Conservation (phyloP, 371 early-diverging fungal genomes). For the Dentiscutata heterogama region DNA sequence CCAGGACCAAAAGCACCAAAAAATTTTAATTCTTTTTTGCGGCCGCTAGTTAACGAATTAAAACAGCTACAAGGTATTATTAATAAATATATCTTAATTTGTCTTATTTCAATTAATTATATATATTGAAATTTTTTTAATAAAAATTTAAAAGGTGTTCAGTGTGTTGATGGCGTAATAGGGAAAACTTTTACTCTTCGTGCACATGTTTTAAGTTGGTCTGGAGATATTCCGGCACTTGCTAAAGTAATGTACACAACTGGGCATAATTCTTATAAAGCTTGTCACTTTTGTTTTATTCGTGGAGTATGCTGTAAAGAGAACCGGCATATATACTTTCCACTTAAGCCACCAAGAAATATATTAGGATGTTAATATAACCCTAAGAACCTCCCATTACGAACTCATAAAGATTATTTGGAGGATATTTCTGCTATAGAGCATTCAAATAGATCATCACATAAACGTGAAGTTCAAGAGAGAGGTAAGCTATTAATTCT, state of each 20-base stretch:
- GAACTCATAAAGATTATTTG: background rate
- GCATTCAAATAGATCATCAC: background rate
- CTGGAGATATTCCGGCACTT: background rate
- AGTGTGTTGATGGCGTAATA: background rate
- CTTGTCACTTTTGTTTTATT: background rate
- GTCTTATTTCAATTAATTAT: no score
- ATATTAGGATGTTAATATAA: background rate
- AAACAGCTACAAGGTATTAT: background rate
- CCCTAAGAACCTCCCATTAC: background rate
- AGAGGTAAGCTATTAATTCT: background rate
- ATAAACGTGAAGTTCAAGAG: background rate
- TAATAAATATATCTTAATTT: no score
- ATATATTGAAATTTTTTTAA: no score
- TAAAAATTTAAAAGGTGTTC: background rate
- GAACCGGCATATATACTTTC: background rate
- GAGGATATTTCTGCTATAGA: background rate
- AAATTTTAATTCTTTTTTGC: background rate
- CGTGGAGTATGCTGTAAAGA: background rate
- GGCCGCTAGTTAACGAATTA: background rate
- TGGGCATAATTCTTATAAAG: slow-evolving; percentile 16
- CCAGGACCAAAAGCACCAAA: background rate
- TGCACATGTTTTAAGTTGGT: slow-evolving; percentile 20
- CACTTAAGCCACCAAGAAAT: background rate
- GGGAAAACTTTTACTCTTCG: background rate
- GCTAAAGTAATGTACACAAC: background rate